phyloP scores from a whole-genome alignment of 768 basidiomycete species.

The Podaxis mareebaensis region DNA sequence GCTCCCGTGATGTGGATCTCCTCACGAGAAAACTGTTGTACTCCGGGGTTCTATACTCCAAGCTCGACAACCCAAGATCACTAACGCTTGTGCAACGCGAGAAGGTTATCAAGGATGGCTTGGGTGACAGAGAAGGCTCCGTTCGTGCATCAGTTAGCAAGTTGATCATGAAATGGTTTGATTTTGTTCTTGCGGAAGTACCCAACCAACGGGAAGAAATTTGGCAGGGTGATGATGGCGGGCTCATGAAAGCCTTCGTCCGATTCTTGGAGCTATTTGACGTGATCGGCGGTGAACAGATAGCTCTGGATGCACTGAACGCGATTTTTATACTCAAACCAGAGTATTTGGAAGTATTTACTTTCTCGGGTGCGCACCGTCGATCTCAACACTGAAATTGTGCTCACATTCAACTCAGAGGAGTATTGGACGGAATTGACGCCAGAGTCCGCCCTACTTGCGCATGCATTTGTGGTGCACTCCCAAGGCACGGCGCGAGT shows the following conservation, averaged over 20 bases:
- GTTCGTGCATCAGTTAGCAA: conserved; percentile 84
- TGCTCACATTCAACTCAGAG: conserved; percentile 40
- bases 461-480: conserved; percentile 84
- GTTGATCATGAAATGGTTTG: conserved; percentile 82
- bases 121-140: conserved; percentile 83
- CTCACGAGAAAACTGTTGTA: conserved; percentile 81
- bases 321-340: conserved; percentile 75
- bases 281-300: conserved; percentile 68
- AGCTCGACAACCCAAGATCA: conserved; percentile 64
- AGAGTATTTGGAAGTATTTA: conserved; percentile 68
- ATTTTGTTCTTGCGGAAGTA: conserved; percentile 48
- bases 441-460: conserved; percentile 81
- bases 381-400: neutral
- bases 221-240: conserved; percentile 46
- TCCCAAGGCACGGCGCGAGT: conserved; percentile 64
- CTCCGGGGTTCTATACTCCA: conserved; percentile 55
- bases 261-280: conserved; percentile 50
- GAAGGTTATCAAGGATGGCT: conserved; percentile 79
- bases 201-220: conserved; percentile 32
- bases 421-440: conserved; percentile 74
- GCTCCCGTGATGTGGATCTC: conserved; percentile 85
- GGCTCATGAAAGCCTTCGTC: conserved; percentile 45
- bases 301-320: conserved; percentile 80
- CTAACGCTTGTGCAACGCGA: conserved; percentile 83
- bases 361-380: conserved; percentile 66